These are phyloP conservation scores for Hymenoscyphus fraxineus DNA, from an alignment of 2,329 filamentous ascomycete genomes.

Conservation along the genomic window DNA sequence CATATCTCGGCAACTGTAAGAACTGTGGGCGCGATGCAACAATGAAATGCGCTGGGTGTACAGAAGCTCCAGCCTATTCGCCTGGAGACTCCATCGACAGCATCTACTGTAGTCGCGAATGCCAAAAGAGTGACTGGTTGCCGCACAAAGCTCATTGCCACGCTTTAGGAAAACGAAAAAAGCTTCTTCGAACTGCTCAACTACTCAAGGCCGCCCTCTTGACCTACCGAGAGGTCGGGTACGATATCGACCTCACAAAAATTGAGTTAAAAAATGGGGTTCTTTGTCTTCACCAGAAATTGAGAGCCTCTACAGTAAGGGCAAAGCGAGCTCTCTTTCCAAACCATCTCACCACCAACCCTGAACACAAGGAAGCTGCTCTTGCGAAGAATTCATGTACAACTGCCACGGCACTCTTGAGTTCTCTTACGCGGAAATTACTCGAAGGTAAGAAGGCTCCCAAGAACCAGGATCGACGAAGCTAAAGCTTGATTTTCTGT, in stretches of 20 bases:
- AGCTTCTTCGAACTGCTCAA: neutral
- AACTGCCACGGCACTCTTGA: neutral
- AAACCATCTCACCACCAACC: neutral
- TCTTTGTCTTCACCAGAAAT: neutral
- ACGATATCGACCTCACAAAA: constrained; percentile 3
- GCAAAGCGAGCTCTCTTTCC: neutral
- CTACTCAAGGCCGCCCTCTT: constrained; percentile 2
- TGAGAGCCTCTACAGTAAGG: neutral
- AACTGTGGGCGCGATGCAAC: neutral
- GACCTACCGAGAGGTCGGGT: neutral
- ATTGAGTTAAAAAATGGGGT: constrained; percentile 4
- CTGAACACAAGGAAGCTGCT: neutral
- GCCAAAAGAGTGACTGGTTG: neutral
- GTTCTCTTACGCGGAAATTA: neutral
- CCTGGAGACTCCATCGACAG: neutral
- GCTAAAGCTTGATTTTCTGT: neutral
- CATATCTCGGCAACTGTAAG: neutral
- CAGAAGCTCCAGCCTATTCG: neutral
- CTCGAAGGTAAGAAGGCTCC: neutral
- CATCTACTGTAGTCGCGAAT: neutral
- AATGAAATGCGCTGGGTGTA: neutral
- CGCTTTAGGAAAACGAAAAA: neutral
- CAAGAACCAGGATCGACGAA: neutral
- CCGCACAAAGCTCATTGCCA: neutral
- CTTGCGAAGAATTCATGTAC: neutral